Base-by-base conservation (phyloP, 1,139 yeast genomes). In the Hyphopichia burtonii region DNA sequence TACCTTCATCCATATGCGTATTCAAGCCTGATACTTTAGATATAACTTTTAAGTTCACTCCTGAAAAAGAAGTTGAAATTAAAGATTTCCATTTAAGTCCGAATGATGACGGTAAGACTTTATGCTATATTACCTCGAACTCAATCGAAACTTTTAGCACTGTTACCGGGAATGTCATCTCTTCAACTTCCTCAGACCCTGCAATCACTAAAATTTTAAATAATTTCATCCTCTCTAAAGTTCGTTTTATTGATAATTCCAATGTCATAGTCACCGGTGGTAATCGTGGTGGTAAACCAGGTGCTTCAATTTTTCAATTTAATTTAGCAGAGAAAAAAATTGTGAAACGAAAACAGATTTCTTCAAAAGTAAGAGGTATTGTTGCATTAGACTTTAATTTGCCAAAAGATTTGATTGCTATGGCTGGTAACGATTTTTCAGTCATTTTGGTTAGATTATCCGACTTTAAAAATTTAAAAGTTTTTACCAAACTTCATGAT, bases 381-480 rank as follows among this genome's bases (percentile, higher is more conserved):
- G 87, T 94, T 0, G 83, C 94, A 0, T 63, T 89, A 58, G 95
- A 84, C 54, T 65, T 71, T 32, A 61, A 69, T 12, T 51, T 58
- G 9, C 49, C 62, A 3, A 71, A 71, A 37, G 73, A 80, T 37
- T 65, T 85, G 38, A 69, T 83, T 20, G 94, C 87, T 0, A 58
- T 88, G 19, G 88, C 94, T 0, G 87, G 93, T 1, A 85, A 87
- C 48, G 93, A 88, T 51, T 76, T 81, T 47, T 80, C 95, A 1
- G 70, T 90, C 18, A 67, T 80, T 1, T 55, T 86, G 11, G 63
- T 83, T 6, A 76, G 76, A 36, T 65, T 77, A 20, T 68, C 73
- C 15, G 78, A 73, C 48, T 75, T 87, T 43, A 70, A 73, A 38
- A 64, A 73, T 10, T 54, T 82, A 35, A 76, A 75, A 44, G 64